phyloP scores from a whole-genome alignment of 1,284 basidiomycete species.

The Melampsora abietis-canadensis region DNA sequence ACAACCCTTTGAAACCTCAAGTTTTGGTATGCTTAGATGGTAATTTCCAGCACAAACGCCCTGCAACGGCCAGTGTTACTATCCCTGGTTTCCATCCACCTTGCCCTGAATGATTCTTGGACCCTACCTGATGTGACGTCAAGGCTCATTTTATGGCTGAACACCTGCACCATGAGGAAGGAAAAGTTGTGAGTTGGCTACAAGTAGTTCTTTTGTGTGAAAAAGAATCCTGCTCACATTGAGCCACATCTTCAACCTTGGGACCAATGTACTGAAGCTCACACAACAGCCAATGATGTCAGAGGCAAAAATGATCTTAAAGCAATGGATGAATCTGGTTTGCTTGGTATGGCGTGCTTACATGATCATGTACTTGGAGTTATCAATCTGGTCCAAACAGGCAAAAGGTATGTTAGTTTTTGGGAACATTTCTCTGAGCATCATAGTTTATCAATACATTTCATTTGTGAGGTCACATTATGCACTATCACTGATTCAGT shows the following conservation, averaged over 20 bases:
- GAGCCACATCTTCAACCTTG: background rate
- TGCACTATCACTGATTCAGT: too few species aligned
- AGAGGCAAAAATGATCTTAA: background rate
- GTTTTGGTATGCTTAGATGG: conserved; percentile 6
- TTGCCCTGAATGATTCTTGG: background rate
- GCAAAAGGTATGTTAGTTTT: too few species aligned
- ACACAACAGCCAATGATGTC: conserved; percentile 5
- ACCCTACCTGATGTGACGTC: background rate
- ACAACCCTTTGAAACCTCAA: background rate
- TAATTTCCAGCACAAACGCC: conserved; percentile 17
- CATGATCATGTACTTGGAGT: background rate
- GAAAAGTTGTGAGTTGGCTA: background rate
- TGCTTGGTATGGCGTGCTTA: too few species aligned
- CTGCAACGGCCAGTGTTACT: background rate
- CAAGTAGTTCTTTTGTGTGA: background rate
- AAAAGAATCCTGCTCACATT: background rate
- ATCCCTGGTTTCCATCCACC: background rate
- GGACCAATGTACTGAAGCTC: background rate
- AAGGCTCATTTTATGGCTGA: background rate
- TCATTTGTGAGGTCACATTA: too few species aligned
- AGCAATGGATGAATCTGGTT: background rate
- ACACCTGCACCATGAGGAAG: background rate
- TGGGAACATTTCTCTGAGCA: too few species aligned
- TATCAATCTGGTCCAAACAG: too few species aligned
- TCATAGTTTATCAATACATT: too few species aligned